Base-by-base conservation (phyloP, 2,329 filamentous ascomycete species). In the Chaetomiaceae sp. region DNA sequence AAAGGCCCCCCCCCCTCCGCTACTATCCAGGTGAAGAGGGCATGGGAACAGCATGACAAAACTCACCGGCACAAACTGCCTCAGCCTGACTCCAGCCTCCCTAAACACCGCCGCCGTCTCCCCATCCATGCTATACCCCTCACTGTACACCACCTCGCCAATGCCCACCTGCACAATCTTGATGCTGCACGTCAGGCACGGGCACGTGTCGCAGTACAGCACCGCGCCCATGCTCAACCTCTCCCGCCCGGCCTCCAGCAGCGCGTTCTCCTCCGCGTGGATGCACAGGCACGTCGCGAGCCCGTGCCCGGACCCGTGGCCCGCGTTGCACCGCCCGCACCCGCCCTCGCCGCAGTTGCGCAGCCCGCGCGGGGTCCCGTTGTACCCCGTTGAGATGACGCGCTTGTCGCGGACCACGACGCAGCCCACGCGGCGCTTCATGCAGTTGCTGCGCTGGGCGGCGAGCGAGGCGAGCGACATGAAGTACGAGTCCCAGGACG, bases 161-260 rank as follows among this genome's bases (percentile, higher is more conserved):
- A 99, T 96, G 16, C 94, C 94, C 7, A 97, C 90, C 73, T 99
- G 94, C 20, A 90, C 89, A 65, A 99, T 97, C 75, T 99, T 99
- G 75, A 99, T 95, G 64, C 90, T 96, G 71, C 94, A 99, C 2
- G 94, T 99, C 69, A 99, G 75, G 68, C 94, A 99, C 4, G 94
- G 94, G 70, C 94, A 99, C 61, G 91, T 96, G 67, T 96, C 89
- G 71, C 91, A 96, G 72, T 96, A 99, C 23, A 99, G 74, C 45
- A 90, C 87, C 33, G 88, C 82, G 4, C 85, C 88, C 51, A 89
- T 86, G 18, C 89, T 78, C 61, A 99, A 90, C 53, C 94, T 79
- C 70, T 97, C 94, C 62, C 94, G 78, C 0, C 94, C 94, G 18
- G 94, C 94, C 74, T 99, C 94, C 9, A 99, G 77, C 53, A 99